Evolutionary conservation across 2,329 filamentous ascomycete species (phyloP), one percentile per base, ranked within the genome.

Genomic region (Xylariales sp.): DNA sequence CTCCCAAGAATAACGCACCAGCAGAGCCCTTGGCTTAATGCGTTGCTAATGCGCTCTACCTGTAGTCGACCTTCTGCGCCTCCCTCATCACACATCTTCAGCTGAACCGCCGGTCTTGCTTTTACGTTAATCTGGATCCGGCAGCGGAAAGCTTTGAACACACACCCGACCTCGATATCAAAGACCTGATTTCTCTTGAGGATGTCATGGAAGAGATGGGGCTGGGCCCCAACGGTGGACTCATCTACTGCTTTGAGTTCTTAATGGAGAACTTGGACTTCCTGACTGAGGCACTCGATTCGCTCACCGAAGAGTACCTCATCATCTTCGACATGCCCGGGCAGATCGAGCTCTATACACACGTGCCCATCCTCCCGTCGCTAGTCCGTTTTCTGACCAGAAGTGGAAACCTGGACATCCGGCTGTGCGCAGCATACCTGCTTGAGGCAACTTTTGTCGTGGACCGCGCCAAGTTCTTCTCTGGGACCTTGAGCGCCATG

Each of bases 261-360:
- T 82, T 84, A 12, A 66, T 85, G 14, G 69, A 95, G 17, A 90
- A 85, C 63, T 86, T 95, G 54, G 59, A 89, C 40, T 81, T 80
- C 17, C 68, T 94, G 40, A 80, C 80, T 56, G 67, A 71, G 17
- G 82, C 86, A 3, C 71, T 94, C 29, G 72, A 77, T 27, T 85
- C 88, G 2, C 75, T 93, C 0, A 91, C 88, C 8, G 93, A 98
- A 54, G 93, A 97, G 54, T 96, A 95, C 62, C 77, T 98, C 46
- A 95, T 97, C 62, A 86, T 98, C 46, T 89, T 98, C 66, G 93
- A 98, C 66, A 96, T 97, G 86, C 93, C 93, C 0, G 93, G 93
- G 40, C 93, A 98, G 69, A 97, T 98, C 62, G 93, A 98, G 67
- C 79, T 98, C 12, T 98, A 97, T 67, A 97, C 91, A 3, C 93